These are phyloP conservation scores for Lathyrus oleraceus DNA, from an alignment of 306 rosid genomes.

Conservation along the genomic window DNA sequence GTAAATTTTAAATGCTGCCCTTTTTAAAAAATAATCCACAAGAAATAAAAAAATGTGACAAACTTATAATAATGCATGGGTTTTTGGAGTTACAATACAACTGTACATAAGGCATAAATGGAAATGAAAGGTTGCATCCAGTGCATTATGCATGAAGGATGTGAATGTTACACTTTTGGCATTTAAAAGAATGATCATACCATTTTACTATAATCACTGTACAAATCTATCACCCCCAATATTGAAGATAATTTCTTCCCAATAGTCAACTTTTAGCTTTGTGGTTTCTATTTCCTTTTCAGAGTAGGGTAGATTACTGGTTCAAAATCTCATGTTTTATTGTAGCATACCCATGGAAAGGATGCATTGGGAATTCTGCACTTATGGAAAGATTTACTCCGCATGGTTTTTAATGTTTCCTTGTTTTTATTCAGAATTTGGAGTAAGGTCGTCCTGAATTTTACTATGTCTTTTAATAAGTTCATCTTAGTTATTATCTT, in stretches of 20 bases:
- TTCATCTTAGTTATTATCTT: constrained; percentile 17
- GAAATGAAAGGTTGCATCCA: neutral
- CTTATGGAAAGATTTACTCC: constrained; percentile 1
- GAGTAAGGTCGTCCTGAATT: neutral
- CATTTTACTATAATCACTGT: neutral
- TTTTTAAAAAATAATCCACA: neutral
- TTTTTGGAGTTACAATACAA: constrained; percentile 17
- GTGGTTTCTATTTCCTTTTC: neutral
- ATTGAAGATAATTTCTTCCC: constrained; percentile 10
- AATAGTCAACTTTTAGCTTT: neutral
- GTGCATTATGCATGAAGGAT: neutral
- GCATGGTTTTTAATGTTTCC: constrained; percentile 24
- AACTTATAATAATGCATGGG: constrained; percentile 5
- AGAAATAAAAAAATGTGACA: neutral
- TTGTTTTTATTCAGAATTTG: constrained; percentile 12
- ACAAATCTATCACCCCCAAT: neutral
- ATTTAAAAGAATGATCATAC: constrained; percentile 3
- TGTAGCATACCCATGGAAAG: constrained; percentile 8
- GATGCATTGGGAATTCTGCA: neutral
- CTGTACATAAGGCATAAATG: constrained; percentile 14
- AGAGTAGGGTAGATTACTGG: constrained; percentile 11
- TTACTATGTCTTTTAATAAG: neutral
- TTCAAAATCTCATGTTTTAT: constrained; percentile 1
- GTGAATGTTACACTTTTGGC: constrained; percentile 5
- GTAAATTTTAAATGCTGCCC: neutral